Base-by-base conservation (phyloP, 2,329 filamentous ascomycete species). In the Pezicula neosporulosa region DNA sequence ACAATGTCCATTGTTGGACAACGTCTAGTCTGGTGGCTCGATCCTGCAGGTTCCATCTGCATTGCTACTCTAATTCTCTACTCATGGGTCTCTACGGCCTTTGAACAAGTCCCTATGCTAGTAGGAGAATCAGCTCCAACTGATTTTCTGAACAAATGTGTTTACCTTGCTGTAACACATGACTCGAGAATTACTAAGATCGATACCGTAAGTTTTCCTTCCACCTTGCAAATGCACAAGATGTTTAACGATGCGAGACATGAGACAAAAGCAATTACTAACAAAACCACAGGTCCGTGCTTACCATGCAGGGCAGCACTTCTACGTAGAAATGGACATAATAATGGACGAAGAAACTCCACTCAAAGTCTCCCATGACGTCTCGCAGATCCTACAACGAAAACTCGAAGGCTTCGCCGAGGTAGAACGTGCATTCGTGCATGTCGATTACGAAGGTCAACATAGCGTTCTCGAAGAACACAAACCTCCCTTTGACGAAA, bases 101-200 rank as follows among this genome's bases (percentile, higher is more conserved):
- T 81, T 39, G 82, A 87, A 56, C 90, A 95, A 65, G 90, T 94
- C 64, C 83, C 87, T 64, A 90, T 93, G 62, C 73, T 94, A 28
- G 89, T 86, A 0, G 90, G 90, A 16, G 88, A 88, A 60, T 87
- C 87, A 0, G 89, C 89, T 5, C 83, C 85, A 1, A 85, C 89
- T 0, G 89, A 93, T 60, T 86, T 94, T 72, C 81, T 91, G 28
- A 96, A 94, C 65, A 82, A 96, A 44, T 70, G 96, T 19, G 77
- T 96, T 1, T 97, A 97, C 70, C 80, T 96, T 60, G 94, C 91
- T 1, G 96, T 96, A 88, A 87, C 92, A 18, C 96, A 96, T 66
- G 91, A 91, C 43, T 90, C 88, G 59, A 87, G 88, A 12, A 95
- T 97, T 64, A 84, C 83, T 63, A 86, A 90, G 66, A 94, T 95